Evolutionary conservation across 1,284 basidiomycete genomes (phyloP).

Genomic region (Vanrija pseudolonga): DNA sequence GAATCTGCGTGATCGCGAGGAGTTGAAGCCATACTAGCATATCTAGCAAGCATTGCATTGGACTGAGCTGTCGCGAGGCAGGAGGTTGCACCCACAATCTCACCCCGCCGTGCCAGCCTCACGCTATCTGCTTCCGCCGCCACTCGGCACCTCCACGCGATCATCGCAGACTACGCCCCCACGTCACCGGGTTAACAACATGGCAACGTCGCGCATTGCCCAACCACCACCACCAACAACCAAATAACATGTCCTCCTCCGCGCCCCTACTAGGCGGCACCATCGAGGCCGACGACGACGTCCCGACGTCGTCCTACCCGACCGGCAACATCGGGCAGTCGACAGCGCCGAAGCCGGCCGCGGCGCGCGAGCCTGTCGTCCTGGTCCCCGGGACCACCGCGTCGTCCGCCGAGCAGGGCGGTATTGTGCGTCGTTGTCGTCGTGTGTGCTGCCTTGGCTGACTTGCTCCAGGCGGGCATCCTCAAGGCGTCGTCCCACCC

Average conservation of each 20-base stretch:
- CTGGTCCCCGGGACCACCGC: constrained; percentile 42
- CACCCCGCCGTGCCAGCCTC: too few relatives aligned
- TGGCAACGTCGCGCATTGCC: neutral
- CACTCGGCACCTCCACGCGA: too few relatives aligned
- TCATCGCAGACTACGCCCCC: neutral
- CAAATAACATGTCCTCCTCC: constrained; percentile 33
- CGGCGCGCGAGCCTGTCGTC: constrained; percentile 28
- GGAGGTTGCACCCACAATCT: too few relatives aligned
- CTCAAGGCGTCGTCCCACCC: constrained; percentile 72
- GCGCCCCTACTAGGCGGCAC: constrained; percentile 46
- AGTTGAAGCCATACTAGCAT: constrained; percentile 37
- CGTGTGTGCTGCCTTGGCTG: constrained; percentile 1
- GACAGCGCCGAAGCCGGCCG: constrained; percentile 3
- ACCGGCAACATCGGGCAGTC: constrained; percentile 42
- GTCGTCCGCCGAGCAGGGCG: constrained; percentile 38
- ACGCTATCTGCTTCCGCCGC: too few relatives aligned
- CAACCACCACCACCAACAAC: neutral
- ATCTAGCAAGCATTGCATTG: too few relatives aligned
- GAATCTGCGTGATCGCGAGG: constrained; percentile 36
- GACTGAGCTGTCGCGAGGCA: too few relatives aligned
- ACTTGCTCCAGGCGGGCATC: constrained; percentile 36
- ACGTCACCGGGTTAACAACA: neutral
- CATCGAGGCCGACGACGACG: constrained; percentile 50
- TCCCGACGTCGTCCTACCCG: constrained; percentile 20
- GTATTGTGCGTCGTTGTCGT: constrained; percentile 49